Evolutionary conservation across 202 grass and related monocot genomes (phyloP).

Genomic region (Hordeum pubiflorum): DNA sequence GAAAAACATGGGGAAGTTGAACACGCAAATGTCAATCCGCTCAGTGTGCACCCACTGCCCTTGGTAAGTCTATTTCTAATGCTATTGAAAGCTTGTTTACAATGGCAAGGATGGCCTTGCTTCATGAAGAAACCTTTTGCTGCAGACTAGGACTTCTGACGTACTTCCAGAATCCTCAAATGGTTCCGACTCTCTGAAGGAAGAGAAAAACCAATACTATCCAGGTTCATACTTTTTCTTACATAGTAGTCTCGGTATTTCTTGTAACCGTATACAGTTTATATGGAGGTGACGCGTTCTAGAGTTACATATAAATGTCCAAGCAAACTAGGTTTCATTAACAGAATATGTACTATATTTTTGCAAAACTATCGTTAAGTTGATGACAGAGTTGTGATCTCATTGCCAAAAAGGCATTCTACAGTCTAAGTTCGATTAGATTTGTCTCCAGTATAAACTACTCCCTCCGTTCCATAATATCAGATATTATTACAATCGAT

Average conservation of each 20-base stretch:
- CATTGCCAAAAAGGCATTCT: background rate
- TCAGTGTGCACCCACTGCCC: slow-evolving; percentile 56
- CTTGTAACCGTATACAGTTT: background rate
- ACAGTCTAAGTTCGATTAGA: background rate
- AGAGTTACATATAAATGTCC: background rate
- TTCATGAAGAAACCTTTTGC: slow-evolving; percentile 4
- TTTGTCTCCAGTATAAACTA: background rate
- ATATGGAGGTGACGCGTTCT: slow-evolving; percentile 1
- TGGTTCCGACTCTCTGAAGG: slow-evolving; percentile 48
- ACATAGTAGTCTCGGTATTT: slow-evolving; percentile 1
- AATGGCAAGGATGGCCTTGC: background rate
- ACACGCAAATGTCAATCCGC: slow-evolving; percentile 46
- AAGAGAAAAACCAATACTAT: slow-evolving; percentile 62
- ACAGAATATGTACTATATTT: background rate
- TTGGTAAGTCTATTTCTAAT: slow-evolving; percentile 33
- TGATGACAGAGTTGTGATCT: background rate
- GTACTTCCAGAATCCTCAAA: slow-evolving; percentile 49
- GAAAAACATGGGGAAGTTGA: slow-evolving; percentile 48
- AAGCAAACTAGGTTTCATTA: background rate
- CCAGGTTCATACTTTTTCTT: slow-evolving; percentile 47
- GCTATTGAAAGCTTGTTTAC: background rate
- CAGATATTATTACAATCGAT: too few relatives aligned
- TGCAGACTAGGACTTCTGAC: slow-evolving; percentile 41
- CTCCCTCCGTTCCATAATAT: too few relatives aligned
- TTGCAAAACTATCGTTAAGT: background rate